A percentile compares a stretch with the other conserved stretches of the same genome.
phyloP scores from a whole-genome alignment of 495 filamentous ascomycete species.

The Xylaria nigripes region DNA sequence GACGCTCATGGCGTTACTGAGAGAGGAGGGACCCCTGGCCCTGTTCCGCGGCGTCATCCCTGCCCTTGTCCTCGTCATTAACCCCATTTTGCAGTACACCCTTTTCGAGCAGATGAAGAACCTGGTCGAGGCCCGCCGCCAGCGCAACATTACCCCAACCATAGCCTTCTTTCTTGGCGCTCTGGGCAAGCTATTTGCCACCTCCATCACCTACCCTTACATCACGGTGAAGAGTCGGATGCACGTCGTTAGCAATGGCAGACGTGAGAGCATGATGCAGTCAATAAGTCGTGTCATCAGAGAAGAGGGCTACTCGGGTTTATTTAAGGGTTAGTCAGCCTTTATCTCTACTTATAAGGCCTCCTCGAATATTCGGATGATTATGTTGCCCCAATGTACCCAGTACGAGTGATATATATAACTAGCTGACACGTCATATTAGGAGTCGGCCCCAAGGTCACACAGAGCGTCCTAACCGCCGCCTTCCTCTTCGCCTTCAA shows the following conservation, averaged over 20 bases:
- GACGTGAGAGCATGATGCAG: constrained; percentile 59
- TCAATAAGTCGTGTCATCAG: constrained; percentile 69
- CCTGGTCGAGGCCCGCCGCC: constrained; percentile 35
- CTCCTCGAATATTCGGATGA: too few relatives aligned
- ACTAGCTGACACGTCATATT: constrained; percentile 1
- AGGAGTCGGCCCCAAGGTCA: constrained; percentile 92
- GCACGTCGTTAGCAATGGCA: constrained; percentile 76
- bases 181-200: constrained; percentile 88
- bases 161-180: constrained; percentile 89
- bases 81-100: constrained; percentile 97
- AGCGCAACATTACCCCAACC: constrained; percentile 60
- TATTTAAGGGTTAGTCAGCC: constrained; percentile 74
- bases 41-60: constrained; percentile 91
- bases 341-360: background rate
- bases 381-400: background rate
- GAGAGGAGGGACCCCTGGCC: constrained; percentile 69
- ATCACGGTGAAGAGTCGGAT: constrained; percentile 96
- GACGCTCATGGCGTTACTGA: constrained; percentile 67
- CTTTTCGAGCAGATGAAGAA: constrained; percentile 96
- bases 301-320: constrained; percentile 79
- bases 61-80: constrained; percentile 87
- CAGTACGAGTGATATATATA: background rate
- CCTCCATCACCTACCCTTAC: constrained; percentile 91
- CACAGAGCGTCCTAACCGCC: constrained; percentile 91
- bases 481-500: constrained; percentile 98